These are phyloP conservation scores for Globisporangium rhizosaccharum DNA, from an alignment of 352 stramenopile species.

Conservation along the genomic window DNA sequence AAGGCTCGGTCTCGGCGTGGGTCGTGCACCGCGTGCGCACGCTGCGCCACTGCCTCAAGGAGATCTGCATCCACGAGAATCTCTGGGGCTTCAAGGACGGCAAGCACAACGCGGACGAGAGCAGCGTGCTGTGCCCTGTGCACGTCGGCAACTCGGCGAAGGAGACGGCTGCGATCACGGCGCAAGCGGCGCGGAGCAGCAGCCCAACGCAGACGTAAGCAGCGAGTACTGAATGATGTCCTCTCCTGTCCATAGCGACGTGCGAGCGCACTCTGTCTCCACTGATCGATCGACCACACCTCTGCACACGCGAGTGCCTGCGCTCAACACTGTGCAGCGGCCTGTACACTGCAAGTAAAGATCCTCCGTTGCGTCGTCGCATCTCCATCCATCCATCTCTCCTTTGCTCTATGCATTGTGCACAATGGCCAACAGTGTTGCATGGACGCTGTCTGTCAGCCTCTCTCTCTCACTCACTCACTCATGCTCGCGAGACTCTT, in stretches of 20 bases:
- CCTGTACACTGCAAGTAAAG: constrained; percentile 13
- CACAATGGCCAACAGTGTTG: background rate
- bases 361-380: background rate
- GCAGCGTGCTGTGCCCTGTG: constrained; percentile 73
- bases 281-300: background rate
- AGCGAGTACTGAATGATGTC: background rate
- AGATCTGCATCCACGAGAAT: constrained; percentile 81
- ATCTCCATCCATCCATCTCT: background rate
- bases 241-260: constrained; percentile 5
- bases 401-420: background rate
- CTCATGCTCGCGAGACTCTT: constrained; percentile 9
- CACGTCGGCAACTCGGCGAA: constrained; percentile 62
- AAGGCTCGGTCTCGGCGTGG: constrained; percentile 56
- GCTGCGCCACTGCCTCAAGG: constrained; percentile 62
- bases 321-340: background rate
- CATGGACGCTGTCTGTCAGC: background rate
- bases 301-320: too few relatives aligned
- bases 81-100: constrained; percentile 78
- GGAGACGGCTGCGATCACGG: constrained; percentile 59
- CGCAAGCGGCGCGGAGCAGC: constrained; percentile 28
- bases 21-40: constrained; percentile 59
- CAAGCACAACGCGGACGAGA: constrained; percentile 62
- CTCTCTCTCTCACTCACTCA: constrained; percentile 4
- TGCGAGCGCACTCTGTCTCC: background rate
- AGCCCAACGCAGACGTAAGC: constrained; percentile 25